Base-by-base conservation (phyloP, 768 basidiomycete genomes). In the Psilocybe cubensis region DNA sequence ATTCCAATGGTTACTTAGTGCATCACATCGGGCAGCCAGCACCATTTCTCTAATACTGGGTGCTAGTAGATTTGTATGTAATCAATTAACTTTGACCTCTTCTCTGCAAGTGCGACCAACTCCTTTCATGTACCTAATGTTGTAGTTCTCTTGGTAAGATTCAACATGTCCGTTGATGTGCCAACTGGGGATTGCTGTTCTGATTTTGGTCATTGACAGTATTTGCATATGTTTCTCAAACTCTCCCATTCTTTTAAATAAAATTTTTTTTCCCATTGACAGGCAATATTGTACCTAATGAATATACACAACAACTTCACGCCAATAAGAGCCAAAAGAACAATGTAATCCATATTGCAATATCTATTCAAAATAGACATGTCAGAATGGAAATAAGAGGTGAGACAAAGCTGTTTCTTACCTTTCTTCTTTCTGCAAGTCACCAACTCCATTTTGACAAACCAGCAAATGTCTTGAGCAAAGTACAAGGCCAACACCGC, bases 41-140 rank as follows among this genome's bases (percentile, higher is more conserved):
- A 68, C 73, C 75, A 77, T 79, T 35, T 76, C 75, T 2, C 65
- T 50, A 0, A 71, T 72, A 54, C 73, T 75, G 0, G 67, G 51
- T 0, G 69, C 72, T 0, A 67, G 61, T 0, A 64, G 56, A 56
- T 78, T 77, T 7, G 70, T 61, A 3, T 62, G 62, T 0, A 74
- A 53, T 80, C 80, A 82, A 0, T 51, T 60, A 0, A 61, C 58
- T 42, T 82, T 79, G 0, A 75, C 64, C 0, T 65, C 74, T 51
- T 81, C 76, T 0, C 77, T 64, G 45, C 54, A 57, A 11, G 68
- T 69, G 4, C 58, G 7, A 4, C 71, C 73, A 33, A 65, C 62
- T 2, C 72, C 66, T 1, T 47, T 24, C 18, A 60, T 45, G 43
- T 67, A 70, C 20, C 71, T 72, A 20, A 80, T 63, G 1, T 65